phyloP scores from a whole-genome alignment of 140 eudicot genomes.

The Oenanthe javanica region DNA sequence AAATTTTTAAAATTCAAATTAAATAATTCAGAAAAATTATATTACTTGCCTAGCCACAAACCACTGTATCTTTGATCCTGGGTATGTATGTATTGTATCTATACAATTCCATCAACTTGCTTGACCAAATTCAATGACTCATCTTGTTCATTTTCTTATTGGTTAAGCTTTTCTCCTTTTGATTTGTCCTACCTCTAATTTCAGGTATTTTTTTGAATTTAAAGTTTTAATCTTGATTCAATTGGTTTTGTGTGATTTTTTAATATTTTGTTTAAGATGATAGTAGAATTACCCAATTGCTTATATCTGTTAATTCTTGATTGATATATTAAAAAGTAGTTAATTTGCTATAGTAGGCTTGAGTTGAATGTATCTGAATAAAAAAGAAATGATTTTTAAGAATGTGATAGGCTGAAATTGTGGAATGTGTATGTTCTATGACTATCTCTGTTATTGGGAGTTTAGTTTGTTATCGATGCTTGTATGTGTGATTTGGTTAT shows the following conservation, averaged over 20 bases:
- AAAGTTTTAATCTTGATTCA: not conserved
- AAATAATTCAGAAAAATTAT: no score
- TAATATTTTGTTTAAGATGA: not conserved
- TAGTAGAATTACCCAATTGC: not conserved
- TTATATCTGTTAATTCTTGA: not conserved
- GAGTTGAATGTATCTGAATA: not conserved
- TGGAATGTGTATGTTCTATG: not conserved
- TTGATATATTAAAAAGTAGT: not conserved
- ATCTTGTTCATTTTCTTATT: not conserved
- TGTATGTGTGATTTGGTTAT: not conserved
- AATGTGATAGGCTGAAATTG: not conserved
- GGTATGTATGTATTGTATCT: not conserved
- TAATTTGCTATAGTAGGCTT: not conserved
- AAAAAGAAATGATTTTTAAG: not conserved
- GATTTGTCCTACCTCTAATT: not conserved
- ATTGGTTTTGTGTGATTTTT: not conserved
- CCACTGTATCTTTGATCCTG: not conserved
- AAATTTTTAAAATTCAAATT: no score
- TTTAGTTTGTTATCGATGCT: not conserved
- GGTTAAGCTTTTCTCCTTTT: not conserved
- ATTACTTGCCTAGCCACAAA: not conserved
- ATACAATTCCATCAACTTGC: not conserved
- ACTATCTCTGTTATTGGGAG: not conserved
- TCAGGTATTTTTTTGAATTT: not conserved
- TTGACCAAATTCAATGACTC: not conserved